Conservation (phyloP, 768 basidiomycete species). For the Hericium coralloides region DNA sequence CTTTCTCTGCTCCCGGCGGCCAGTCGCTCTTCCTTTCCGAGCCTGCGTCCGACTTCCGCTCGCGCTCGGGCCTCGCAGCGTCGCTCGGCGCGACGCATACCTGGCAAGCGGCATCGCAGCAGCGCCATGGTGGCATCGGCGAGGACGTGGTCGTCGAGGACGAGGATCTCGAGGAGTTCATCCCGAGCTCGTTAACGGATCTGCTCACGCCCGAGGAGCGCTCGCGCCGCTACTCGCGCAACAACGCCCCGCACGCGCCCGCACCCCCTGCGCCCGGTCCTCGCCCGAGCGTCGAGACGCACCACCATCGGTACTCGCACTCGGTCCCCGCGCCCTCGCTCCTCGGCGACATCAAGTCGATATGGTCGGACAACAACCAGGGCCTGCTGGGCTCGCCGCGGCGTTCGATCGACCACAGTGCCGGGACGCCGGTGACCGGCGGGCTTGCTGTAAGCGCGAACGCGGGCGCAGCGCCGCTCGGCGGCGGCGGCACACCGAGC, state of each 20-base stretch:
- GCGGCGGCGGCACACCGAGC: slow-evolving; percentile 38
- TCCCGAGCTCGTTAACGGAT: slow-evolving; percentile 84
- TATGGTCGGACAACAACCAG: slow-evolving; percentile 61
- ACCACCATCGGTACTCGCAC: slow-evolving; percentile 68
- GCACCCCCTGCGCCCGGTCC: slow-evolving; percentile 4
- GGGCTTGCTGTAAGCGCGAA: no score
- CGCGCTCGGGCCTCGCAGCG: slow-evolving; percentile 46
- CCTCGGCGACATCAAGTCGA: slow-evolving; percentile 65
- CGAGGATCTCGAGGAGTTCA: slow-evolving; percentile 79
- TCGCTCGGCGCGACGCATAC: slow-evolving; percentile 53
- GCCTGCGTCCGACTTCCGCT: slow-evolving; percentile 24
- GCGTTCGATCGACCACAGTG: slow-evolving; percentile 6
- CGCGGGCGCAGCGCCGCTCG: slow-evolving; percentile 18
- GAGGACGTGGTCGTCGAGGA: slow-evolving; percentile 45
- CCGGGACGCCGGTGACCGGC: slow-evolving; percentile 15
- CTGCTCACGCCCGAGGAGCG: slow-evolving; percentile 85
- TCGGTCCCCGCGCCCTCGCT: slow-evolving; percentile 75
- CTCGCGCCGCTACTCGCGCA: slow-evolving; percentile 71
- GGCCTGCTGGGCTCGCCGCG: slow-evolving; percentile 29
- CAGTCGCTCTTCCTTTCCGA: slow-evolving; percentile 44
- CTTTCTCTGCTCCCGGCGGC: slow-evolving; percentile 68
- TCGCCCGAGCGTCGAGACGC: slow-evolving; percentile 19
- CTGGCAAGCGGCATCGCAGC: slow-evolving; percentile 20
- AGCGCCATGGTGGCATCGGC: neutral
- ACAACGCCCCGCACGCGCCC: slow-evolving; percentile 35